phyloP scores from a whole-genome alignment of 1,139 yeast species.

The Suhomyces chickasaworum region DNA sequence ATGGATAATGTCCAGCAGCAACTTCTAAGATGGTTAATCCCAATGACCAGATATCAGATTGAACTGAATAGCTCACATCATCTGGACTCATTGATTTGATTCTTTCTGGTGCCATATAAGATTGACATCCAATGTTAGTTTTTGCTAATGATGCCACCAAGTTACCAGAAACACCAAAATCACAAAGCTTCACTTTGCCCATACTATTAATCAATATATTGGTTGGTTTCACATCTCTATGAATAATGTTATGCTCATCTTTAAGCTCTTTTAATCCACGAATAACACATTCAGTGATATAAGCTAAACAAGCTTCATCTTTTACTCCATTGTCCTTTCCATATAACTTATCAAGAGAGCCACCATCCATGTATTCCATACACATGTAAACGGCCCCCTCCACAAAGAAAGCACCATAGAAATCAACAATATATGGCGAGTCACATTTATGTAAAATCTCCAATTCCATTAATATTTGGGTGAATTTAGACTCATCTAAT shows the following conservation, averaged over 20 bases:
- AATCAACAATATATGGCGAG: slow-evolving; percentile 89
- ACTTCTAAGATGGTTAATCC: slow-evolving; percentile 88
- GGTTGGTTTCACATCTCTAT: slow-evolving; percentile 97
- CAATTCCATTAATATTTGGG: slow-evolving; percentile 93
- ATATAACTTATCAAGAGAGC: slow-evolving; percentile 86
- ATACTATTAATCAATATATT: slow-evolving; percentile 77
- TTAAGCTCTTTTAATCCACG: slow-evolving; percentile 82
- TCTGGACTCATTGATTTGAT: slow-evolving; percentile 63
- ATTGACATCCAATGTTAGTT: slow-evolving; percentile 97
- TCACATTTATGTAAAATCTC: slow-evolving; percentile 90
- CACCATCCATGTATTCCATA: slow-evolving; percentile 98
- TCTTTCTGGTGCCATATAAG: slow-evolving; percentile 99
- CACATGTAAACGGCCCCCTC: slow-evolving; percentile 99
- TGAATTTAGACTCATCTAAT: slow-evolving; percentile 85
- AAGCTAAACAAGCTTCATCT: slow-evolving; percentile 75
- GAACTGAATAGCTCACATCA: slow-evolving; percentile 85
- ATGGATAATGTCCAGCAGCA: slow-evolving; percentile 91
- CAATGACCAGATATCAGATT: slow-evolving; percentile 94
- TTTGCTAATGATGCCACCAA: slow-evolving; percentile 93
- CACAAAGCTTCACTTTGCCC: slow-evolving; percentile 91
- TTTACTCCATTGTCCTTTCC: slow-evolving; percentile 69
- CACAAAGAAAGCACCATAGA: slow-evolving; percentile 94
- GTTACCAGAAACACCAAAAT: slow-evolving; percentile 96
- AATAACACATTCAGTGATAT: slow-evolving; percentile 78
- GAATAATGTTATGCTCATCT: slow-evolving; percentile 86